Evolutionary conservation across 2,329 filamentous ascomycete genomes (phyloP), one percentile per base, ranked within the genome.

Genomic region (Hirsutella minnesotensis): DNA sequence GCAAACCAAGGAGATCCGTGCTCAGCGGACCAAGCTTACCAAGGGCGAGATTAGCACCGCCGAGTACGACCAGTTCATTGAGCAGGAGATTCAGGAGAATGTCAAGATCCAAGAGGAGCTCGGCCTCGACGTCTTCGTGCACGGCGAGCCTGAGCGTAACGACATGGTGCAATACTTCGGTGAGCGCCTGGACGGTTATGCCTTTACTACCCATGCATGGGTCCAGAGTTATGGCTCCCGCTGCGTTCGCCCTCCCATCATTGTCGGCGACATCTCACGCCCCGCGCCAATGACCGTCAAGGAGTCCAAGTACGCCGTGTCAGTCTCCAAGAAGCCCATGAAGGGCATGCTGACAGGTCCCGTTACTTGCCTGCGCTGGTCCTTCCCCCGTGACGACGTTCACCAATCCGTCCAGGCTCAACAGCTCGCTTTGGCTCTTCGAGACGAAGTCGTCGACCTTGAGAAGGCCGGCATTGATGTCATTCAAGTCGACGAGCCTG

Each of bases 111-210:
- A 98, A 74, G 88, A 96, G 60, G 92, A 96, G 74, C 89, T 98
- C 60, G 88, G 80, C 67, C 83, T 98, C 43, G 92, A 98, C 57
- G 92, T 98, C 66, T 86, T 85, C 64, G 92, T 98, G 52, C 92
- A 98, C 75, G 92, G 92, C 64, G 92, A 98, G 79, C 92, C 92
- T 47, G 92, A 98, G 81, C 88, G 92, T 68, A 98, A 98, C 74
- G 92, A 98, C 81, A 98, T 98, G 92, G 92, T 98, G 42, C 92
- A 98, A 72, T 98, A 95, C 82, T 98, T 98, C 58, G 92, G 92
- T 69, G 92, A 98, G 80, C 85, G 87, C 61, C 78, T 98, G 50
- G 80, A 94, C 59, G 92, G 92, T 61, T 98, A 96, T 67, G 84
- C 88, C 64, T 98, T 98, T 80, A 98, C 92, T 65, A 96, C 90